These are phyloP conservation scores for Talaromyces piceae DNA, from an alignment of 2,329 filamentous ascomycete species.

Conservation along the genomic window DNA sequence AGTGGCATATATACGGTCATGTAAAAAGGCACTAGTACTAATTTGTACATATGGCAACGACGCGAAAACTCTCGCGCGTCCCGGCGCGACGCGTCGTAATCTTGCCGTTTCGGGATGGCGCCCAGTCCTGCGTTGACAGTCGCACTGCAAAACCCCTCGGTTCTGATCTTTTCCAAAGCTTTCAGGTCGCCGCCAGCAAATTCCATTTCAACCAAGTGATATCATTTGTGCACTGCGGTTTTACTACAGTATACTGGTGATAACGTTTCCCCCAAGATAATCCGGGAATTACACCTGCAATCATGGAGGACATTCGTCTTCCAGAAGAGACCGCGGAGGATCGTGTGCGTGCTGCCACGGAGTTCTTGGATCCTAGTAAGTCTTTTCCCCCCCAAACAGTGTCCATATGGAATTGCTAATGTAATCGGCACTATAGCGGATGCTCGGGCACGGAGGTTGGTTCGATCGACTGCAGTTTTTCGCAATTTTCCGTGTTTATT, in stretches of 20 bases:
- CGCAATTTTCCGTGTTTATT: background rate
- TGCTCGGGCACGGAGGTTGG: constrained; percentile 48
- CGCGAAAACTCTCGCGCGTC: constrained; percentile 3
- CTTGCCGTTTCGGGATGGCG: constrained; percentile 8
- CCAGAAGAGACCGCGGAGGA: constrained; percentile 78
- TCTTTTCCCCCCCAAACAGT: background rate
- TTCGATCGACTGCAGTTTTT: constrained; percentile 1
- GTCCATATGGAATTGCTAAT: constrained; percentile 5
- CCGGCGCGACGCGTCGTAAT: constrained; percentile 11
- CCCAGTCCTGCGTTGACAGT: background rate
- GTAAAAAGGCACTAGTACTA: background rate
- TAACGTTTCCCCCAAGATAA: background rate
- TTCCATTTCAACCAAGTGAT: background rate
- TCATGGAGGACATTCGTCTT: constrained; percentile 67
- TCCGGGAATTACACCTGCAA: constrained; percentile 10
- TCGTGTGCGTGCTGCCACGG: constrained; percentile 77
- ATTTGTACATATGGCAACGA: background rate
- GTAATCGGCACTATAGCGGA: constrained; percentile 39
- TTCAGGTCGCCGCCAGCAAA: background rate
- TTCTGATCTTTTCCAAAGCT: background rate
- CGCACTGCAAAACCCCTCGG: background rate
- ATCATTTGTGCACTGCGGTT: background rate
- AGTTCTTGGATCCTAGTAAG: constrained; percentile 87
- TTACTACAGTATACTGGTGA: background rate
- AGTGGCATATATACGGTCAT: background rate